These are phyloP conservation scores for Prunus campanulata DNA, from an alignment of 306 rosid species.

Conservation along the genomic window DNA sequence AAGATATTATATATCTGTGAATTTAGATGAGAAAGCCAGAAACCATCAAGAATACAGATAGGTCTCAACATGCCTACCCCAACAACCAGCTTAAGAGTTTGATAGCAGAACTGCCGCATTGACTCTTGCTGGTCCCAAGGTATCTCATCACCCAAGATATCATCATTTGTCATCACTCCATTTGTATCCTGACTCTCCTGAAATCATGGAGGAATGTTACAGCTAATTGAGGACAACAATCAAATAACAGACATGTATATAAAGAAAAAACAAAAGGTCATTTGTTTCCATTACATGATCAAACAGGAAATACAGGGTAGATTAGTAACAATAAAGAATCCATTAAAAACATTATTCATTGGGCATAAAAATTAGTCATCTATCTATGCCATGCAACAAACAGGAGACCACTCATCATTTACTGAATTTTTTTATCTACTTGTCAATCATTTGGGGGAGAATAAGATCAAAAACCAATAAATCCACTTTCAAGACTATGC, in stretches of 20 bases:
- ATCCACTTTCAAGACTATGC: slow-evolving; percentile 33
- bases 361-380: neutral
- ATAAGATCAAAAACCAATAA: slow-evolving; percentile 14
- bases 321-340: neutral
- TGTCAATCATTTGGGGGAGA: slow-evolving; percentile 16
- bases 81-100: slow-evolving; percentile 68
- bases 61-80: slow-evolving; percentile 56
- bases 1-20: neutral
- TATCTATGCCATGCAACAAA: neutral
- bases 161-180: slow-evolving; percentile 81
- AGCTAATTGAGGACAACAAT: slow-evolving; percentile 16
- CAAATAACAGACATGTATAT: neutral
- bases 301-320: neutral
- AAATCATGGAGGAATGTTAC: slow-evolving; percentile 15
- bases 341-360: neutral
- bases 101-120: slow-evolving; percentile 88
- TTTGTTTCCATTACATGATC: neutral
- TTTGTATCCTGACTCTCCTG: slow-evolving; percentile 68
- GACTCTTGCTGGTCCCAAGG: slow-evolving; percentile 88
- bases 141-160: slow-evolving; percentile 96
- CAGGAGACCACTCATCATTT: neutral
- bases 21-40: neutral
- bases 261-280: neutral
- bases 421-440: slow-evolving; percentile 2
- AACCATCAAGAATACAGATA: slow-evolving; percentile 8